Conservation (phyloP, 169 alveolate species). For the Plasmodium fragile region DNA sequence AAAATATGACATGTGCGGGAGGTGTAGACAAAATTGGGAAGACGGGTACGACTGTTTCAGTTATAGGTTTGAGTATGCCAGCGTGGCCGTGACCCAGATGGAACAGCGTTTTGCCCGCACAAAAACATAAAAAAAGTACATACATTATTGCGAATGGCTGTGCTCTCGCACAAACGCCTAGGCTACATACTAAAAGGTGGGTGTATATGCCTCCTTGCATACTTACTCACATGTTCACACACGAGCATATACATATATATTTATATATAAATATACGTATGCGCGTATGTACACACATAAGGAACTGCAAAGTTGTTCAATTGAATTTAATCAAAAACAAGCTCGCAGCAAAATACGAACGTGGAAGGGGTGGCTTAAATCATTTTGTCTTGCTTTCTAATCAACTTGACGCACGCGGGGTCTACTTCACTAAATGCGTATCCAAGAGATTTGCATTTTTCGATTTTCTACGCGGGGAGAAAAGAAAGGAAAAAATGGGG, state of each 20-base stretch:
- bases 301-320: not conserved
- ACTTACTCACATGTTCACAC: not conserved
- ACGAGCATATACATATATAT: not conserved
- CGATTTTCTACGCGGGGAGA: slow-evolving; percentile 1
- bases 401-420: slow-evolving; percentile 62
- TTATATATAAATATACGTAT: not conserved
- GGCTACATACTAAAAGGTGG: not conserved
- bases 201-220: not conserved
- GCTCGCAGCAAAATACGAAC: not conserved
- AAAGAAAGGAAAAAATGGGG: slow-evolving; percentile 7
- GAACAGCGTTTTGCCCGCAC: not conserved
- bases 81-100: not conserved
- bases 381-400: slow-evolving; percentile 70
- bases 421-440: slow-evolving; percentile 77
- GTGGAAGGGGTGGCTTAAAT: not conserved
- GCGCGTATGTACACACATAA: not conserved
- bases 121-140: not conserved
- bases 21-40: not conserved
- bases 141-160: not conserved
- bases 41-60: not conserved
- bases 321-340: not conserved
- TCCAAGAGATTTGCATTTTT: slow-evolving; percentile 49
- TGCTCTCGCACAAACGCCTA: not conserved
- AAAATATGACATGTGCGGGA: not conserved
- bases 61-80: not conserved